A percentile compares a stretch with the other conserved stretches of the same genome.
Evolutionary conservation across 768 basidiomycete species (phyloP).

Genomic region (Suillus cothurnatus): DNA sequence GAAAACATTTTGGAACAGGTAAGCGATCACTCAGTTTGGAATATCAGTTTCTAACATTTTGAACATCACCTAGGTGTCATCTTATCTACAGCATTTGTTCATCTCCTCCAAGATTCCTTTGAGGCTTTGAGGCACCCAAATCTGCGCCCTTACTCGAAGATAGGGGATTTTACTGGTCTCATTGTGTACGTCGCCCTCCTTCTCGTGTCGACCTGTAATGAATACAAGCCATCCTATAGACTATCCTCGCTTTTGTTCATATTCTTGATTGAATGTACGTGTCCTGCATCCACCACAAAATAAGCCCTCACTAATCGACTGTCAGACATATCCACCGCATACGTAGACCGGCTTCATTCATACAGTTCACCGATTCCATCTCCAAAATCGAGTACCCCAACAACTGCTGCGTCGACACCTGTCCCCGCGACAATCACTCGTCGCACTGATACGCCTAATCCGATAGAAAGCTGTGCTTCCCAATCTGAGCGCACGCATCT

Average conservation of each 20-base stretch:
- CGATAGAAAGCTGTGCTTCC: neutral
- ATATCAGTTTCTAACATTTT: neutral
- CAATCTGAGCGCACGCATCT: constrained; percentile 23
- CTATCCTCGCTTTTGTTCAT: constrained; percentile 67
- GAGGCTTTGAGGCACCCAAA: constrained; percentile 50
- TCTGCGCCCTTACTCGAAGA: constrained; percentile 48
- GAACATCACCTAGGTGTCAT: constrained; percentile 61
- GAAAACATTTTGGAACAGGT: constrained; percentile 87
- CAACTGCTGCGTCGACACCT: constrained; percentile 23
- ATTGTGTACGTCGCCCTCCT: constrained; percentile 61
- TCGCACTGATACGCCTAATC: neutral
- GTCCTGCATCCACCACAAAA: neutral
- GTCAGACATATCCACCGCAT: constrained; percentile 72
- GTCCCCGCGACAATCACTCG: constrained; percentile 1
- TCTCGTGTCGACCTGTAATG: constrained; percentile 10
- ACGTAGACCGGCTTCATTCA: constrained; percentile 70
- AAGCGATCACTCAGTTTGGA: constrained; percentile 5
- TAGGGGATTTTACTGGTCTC: constrained; percentile 65
- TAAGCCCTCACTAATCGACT: neutral
- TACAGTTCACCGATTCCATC: constrained; percentile 55
- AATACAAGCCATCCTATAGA: constrained; percentile 35
- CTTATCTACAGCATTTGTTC: constrained; percentile 80
- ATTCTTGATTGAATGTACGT: constrained; percentile 80
- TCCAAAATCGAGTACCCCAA: constrained; percentile 32
- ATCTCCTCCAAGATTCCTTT: constrained; percentile 79